phyloP scores from a whole-genome alignment of 2,329 filamentous ascomycete species.

The Diaporthe eres region DNA sequence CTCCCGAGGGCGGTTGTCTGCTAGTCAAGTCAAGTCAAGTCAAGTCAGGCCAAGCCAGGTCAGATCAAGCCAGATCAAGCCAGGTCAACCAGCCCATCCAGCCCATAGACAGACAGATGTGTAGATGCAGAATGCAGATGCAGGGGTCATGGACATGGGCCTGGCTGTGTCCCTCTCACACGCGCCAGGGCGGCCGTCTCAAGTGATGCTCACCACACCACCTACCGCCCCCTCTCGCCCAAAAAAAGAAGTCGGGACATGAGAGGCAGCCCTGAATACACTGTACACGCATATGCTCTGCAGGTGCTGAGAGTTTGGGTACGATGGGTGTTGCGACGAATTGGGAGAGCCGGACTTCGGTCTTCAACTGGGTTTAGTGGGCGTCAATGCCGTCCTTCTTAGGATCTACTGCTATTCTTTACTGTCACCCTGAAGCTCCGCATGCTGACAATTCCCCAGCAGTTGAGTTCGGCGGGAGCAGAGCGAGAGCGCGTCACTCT shows the following conservation, averaged over 20 bases:
- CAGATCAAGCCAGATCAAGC: background rate
- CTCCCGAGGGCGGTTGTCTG: background rate
- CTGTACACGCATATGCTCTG: background rate
- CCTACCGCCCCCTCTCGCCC: background rate
- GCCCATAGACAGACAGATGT: background rate
- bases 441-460: slow-evolving; percentile 30
- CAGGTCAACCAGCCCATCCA: background rate
- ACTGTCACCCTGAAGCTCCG: slow-evolving; percentile 15
- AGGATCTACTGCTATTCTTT: slow-evolving; percentile 17
- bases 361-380: slow-evolving; percentile 17
- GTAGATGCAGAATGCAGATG: background rate
- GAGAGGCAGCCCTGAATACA: background rate
- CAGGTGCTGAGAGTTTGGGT: background rate
- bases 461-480: background rate
- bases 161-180: slow-evolving; percentile 10
- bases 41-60: background rate
- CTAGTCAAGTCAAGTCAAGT: background rate
- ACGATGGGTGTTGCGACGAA: slow-evolving; percentile 2
- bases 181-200: slow-evolving; percentile 32
- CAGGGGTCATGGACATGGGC: slow-evolving; percentile 20
- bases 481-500: background rate
- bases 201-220: slow-evolving; percentile 30
- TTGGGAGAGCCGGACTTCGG: slow-evolving; percentile 25
- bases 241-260: background rate
- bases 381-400: slow-evolving; percentile 10